These are phyloP conservation scores for Penicillium bialowiezense DNA, from an alignment of 495 filamentous ascomycete genomes.

Conservation along the genomic window DNA sequence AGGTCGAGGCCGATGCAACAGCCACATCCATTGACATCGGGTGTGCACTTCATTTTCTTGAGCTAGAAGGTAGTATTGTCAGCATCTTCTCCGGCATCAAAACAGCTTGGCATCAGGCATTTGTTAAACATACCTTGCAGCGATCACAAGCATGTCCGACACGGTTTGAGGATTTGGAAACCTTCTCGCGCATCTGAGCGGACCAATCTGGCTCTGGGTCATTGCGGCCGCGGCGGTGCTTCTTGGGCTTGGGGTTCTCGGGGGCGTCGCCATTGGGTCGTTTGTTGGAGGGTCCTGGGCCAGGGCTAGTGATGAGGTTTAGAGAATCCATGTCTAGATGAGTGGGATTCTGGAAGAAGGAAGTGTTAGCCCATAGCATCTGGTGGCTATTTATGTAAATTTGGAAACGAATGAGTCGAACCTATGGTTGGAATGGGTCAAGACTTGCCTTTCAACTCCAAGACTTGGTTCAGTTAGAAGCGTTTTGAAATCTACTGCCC, in stretches of 20 bases:
- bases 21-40: constrained; percentile 66
- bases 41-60: constrained; percentile 83
- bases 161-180: not conserved
- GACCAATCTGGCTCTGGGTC: constrained; percentile 13
- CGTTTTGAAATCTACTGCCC: too few relatives aligned
- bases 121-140: constrained; percentile 64
- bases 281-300: not conserved
- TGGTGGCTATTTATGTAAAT: not conserved
- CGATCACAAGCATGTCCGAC: constrained; percentile 82
- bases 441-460: too few relatives aligned
- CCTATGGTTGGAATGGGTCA: too few relatives aligned
- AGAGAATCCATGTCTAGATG: not conserved
- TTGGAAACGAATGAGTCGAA: too few relatives aligned
- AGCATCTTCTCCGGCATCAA: not conserved
- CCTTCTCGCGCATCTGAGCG: constrained; percentile 1
- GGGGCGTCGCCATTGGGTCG: not conserved
- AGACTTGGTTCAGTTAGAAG: too few relatives aligned
- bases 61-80: constrained; percentile 45
- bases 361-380: not conserved
- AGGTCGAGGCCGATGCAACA: constrained; percentile 69
- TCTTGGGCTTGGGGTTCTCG: not conserved
- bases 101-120: not conserved
- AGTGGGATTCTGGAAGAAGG: not conserved
- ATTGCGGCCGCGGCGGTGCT: constrained; percentile 7
- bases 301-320: not conserved